Conservation (phyloP, 495 filamentous ascomycete species). For the Oidiodendron maius region DNA sequence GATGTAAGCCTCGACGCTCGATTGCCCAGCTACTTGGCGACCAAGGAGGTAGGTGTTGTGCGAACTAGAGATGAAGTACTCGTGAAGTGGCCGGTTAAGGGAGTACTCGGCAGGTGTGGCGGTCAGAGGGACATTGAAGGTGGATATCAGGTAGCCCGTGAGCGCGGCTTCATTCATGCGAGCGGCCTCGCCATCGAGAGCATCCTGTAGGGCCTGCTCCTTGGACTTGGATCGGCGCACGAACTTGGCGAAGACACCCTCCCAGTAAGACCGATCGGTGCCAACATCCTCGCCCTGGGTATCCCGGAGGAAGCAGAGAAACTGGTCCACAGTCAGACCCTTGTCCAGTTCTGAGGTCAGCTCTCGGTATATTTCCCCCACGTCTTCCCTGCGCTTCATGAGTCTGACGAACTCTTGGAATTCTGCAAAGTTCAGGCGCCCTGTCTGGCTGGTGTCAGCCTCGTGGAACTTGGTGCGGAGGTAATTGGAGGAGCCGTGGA, state of each 20-base stretch:
- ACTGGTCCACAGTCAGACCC: conserved; percentile 66
- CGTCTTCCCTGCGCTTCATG: conserved; percentile 78
- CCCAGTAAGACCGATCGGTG: conserved; percentile 58
- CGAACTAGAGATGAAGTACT: conserved; percentile 97
- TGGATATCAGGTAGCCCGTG: conserved; percentile 68
- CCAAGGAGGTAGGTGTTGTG: conserved; percentile 97
- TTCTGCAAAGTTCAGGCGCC: conserved; percentile 64
- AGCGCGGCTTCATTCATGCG: conserved; percentile 73
- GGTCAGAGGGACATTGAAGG: conserved; percentile 57
- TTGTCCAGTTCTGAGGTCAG: conserved; percentile 38
- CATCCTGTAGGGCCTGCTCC: conserved; percentile 32
- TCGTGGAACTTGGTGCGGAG: conserved; percentile 69
- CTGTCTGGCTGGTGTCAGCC: conserved; percentile 57
- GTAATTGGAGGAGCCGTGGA: conserved; percentile 73
- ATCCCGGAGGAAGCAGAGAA: conserved; percentile 67
- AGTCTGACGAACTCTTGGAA: conserved; percentile 77
- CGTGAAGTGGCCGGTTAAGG: conserved; percentile 82
- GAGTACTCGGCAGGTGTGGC: conserved; percentile 47
- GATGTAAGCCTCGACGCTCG: conserved; percentile 92
- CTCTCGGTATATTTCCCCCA: conserved; percentile 60
- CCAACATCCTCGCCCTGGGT: conserved; percentile 73
- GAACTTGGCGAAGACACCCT: conserved; percentile 66
- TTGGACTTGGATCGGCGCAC: conserved; percentile 57
- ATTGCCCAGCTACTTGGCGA: conserved; percentile 80
- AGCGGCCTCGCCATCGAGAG: conserved; percentile 32